phyloP scores from a whole-genome alignment of 176 grass and related monocot genomes.

The Ampelocalamus luodianensis region DNA sequence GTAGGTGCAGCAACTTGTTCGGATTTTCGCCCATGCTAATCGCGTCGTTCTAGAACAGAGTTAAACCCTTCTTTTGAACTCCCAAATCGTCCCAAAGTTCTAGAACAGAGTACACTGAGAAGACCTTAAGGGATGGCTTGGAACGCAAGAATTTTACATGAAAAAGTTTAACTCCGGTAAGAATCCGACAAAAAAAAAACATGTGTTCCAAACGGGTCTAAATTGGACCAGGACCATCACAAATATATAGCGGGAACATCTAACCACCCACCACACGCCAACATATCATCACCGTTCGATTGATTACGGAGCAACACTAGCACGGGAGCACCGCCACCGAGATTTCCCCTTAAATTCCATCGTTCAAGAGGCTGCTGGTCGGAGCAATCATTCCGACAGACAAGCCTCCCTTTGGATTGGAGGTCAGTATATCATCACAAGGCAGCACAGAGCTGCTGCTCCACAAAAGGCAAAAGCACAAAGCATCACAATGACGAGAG shows the following conservation, averaged over 20 bases:
- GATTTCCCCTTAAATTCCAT: not conserved
- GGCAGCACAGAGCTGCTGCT: conserved; percentile 5
- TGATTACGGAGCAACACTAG: not conserved
- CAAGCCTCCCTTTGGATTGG: not conserved
- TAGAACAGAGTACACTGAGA: no score
- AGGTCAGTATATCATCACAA: conserved; percentile 6
- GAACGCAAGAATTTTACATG: no score
- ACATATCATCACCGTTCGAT: not conserved
- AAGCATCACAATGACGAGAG: conserved; percentile 17
- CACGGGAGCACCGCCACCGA: not conserved
- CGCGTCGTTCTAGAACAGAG: no score
- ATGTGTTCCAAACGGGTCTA: no score
- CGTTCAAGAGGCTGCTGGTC: not conserved
- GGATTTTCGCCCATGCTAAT: no score
- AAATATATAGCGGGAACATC: not conserved
- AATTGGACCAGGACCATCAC: not conserved
- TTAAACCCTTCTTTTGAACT: no score
- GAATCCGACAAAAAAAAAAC: no score
- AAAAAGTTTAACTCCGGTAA: no score
- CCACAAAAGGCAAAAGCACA: conserved; percentile 14
- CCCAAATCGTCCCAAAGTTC: no score
- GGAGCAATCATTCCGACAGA: conserved; percentile 35
- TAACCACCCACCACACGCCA: not conserved
- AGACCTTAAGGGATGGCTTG: no score
- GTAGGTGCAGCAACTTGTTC: no score